Evolutionary conservation across 768 basidiomycete genomes (phyloP).

Genomic region (Cantharellus cinnabarinus): DNA sequence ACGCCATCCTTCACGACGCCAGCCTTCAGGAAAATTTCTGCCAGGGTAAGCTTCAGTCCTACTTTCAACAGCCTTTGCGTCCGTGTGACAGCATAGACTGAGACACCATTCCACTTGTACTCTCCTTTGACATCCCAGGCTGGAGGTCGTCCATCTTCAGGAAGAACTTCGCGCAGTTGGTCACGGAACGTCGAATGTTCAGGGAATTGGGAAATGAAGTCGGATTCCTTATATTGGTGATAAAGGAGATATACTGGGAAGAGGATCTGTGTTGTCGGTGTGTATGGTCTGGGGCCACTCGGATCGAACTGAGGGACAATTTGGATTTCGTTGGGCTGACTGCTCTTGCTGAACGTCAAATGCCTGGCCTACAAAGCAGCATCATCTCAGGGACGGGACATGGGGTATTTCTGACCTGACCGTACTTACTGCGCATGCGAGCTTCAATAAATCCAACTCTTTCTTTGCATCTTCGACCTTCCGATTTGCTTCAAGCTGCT

Average conservation of each 20-base stretch:
- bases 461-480: conserved; percentile 34
- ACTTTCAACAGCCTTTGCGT: conserved; percentile 67
- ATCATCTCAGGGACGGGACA: not conserved
- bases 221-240: conserved; percentile 74
- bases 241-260: conserved; percentile 88
- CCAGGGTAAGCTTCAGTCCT: conserved; percentile 73
- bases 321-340: conserved; percentile 30
- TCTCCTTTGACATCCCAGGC: conserved; percentile 56
- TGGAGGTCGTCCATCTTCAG: conserved; percentile 39
- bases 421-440: conserved; percentile 42
- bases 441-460: conserved; percentile 30
- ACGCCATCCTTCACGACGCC: conserved; percentile 23
- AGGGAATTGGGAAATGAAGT: conserved; percentile 68
- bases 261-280: conserved; percentile 36
- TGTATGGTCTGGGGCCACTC: conserved; percentile 28
- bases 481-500: conserved; percentile 22
- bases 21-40: conserved; percentile 49
- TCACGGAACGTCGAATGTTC: conserved; percentile 68
- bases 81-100: conserved; percentile 68
- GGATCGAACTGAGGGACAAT: conserved; percentile 41
- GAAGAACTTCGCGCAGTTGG: conserved; percentile 69
- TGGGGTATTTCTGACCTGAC: not conserved
- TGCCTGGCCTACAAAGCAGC: conserved; percentile 42
- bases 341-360: conserved; percentile 22
- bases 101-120: conserved; percentile 42